Evolutionary conservation across 2,329 filamentous ascomycete species (phyloP).

Genomic region (Tolypocladium sp.): DNA sequence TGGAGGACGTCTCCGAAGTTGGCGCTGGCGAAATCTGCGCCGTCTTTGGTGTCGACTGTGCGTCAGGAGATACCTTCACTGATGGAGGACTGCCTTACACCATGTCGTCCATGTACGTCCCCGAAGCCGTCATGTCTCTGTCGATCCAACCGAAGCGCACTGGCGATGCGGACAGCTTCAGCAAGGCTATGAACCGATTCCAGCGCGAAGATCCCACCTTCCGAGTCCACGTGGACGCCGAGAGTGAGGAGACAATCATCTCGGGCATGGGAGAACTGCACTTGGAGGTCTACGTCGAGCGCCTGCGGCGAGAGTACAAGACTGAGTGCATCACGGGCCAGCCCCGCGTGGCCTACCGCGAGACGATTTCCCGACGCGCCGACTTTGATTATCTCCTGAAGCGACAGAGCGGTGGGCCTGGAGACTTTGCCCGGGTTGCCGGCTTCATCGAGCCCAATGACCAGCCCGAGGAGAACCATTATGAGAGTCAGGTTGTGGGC

Average conservation of each 20-base stretch:
- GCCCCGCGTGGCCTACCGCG: constrained; percentile 92
- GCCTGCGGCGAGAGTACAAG: constrained; percentile 92
- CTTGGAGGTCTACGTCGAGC: constrained; percentile 94
- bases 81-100: constrained; percentile 86
- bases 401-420: constrained; percentile 91
- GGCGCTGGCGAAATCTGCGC: constrained; percentile 97
- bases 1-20: constrained; percentile 92
- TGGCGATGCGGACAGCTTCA: constrained; percentile 89
- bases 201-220: constrained; percentile 98
- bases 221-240: constrained; percentile 82
- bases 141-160: constrained; percentile 94
- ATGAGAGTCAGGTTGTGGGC: constrained; percentile 80
- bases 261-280: constrained; percentile 98
- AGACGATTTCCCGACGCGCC: constrained; percentile 73
- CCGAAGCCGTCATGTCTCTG: constrained; percentile 94
- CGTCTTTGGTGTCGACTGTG: constrained; percentile 95
- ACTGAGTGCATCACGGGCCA: constrained; percentile 94
- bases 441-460: constrained; percentile 86
- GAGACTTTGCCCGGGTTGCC: constrained; percentile 87
- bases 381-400: constrained; percentile 90
- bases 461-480: constrained; percentile 64
- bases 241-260: constrained; percentile 95
- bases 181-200: constrained; percentile 97
- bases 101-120: constrained; percentile 97
- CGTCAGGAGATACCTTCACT: constrained; percentile 96